phyloP scores from a whole-genome alignment of 257 asterid species.

The Solanum corneliomulleri region DNA sequence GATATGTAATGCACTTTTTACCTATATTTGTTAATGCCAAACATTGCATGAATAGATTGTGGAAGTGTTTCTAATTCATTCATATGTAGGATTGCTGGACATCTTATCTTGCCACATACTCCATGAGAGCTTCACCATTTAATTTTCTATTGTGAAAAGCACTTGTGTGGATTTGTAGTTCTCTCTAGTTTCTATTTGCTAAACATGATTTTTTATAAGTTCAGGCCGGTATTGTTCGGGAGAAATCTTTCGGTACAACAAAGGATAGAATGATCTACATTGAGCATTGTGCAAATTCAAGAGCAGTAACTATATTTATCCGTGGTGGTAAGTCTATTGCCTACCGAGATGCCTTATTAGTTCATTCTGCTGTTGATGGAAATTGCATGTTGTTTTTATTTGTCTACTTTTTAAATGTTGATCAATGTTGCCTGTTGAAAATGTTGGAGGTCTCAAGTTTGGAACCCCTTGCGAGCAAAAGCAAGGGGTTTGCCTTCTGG shows the following conservation, averaged over 20 bases:
- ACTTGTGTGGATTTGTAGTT: background rate
- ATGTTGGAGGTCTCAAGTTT: background rate
- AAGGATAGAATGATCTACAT: slow-evolving; percentile 95
- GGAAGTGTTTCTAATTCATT: background rate
- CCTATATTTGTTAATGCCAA: background rate
- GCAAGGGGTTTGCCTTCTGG: no score
- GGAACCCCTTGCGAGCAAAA: no score
- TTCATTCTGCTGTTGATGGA: background rate
- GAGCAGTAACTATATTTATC: slow-evolving; percentile 91
- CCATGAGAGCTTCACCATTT: background rate
- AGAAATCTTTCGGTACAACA: slow-evolving; percentile 89
- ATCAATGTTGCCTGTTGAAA: background rate
- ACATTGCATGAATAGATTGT: background rate
- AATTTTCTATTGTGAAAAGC: background rate
- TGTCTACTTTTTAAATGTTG: background rate
- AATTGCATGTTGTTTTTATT: background rate
- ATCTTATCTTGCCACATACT: background rate
- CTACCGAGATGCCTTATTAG: background rate
- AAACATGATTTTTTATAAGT: background rate
- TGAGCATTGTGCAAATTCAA: slow-evolving; percentile 97
- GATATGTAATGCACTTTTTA: background rate
- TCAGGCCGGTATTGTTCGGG: slow-evolving; percentile 96
- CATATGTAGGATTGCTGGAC: background rate
- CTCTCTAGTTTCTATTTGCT: background rate
- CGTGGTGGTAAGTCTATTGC: slow-evolving; percentile 77